Evolutionary conservation across 768 basidiomycete genomes (phyloP), one percentile per base, ranked within the genome.

Genomic region (Collybiopsis confluens): DNA sequence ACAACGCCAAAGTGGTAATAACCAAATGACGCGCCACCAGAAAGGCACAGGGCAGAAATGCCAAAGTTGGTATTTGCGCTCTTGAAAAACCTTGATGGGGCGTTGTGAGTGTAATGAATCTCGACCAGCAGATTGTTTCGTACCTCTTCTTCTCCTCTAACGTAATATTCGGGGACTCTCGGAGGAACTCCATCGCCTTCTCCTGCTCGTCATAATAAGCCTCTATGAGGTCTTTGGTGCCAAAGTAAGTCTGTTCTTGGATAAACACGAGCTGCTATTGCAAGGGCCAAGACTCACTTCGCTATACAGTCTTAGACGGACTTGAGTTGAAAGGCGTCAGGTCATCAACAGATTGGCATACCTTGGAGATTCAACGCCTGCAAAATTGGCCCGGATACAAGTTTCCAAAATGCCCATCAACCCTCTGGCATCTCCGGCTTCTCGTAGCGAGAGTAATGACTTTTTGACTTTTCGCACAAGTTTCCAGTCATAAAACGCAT

Each of bases 1-100:
- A 95, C 83, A 18, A 98, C 90, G 7, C 96, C 96, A 63, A 89
- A 82, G 64, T 93, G 91, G 66, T 93, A 98, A 65, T 96, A 97
- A 8, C 93, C 94, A 64, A 98, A 96, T 1, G 88, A 86, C 7
- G 91, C 97, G 5, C 97, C 96, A 15, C 97, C 97, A n/a, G 90
- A 93, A 10, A 99, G 78, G 68, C 96, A 98, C 4, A 99, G 72
- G 0, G 97, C 96, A 37, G 90, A 88, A 3, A 89, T 52, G 66
- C 96, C 96, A 10, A 95, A 77, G 70, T 97, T 95, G 45, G 89
- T 87, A 64, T 91, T 93, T 42, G 87, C 82, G 57, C 80, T 86
- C 65, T 88, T 88, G 74, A 97, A 98, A 66, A 99, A 98, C 9
- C 43, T 52, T n/a, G 18, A 20, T 3, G 8, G 5, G 24, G 28